A percentile compares a stretch with the other conserved stretches of the same genome.
These are phyloP conservation scores for Cinnamomum chago DNA, from an alignment of 164 flowering plant genomes.

Conservation along the genomic window DNA sequence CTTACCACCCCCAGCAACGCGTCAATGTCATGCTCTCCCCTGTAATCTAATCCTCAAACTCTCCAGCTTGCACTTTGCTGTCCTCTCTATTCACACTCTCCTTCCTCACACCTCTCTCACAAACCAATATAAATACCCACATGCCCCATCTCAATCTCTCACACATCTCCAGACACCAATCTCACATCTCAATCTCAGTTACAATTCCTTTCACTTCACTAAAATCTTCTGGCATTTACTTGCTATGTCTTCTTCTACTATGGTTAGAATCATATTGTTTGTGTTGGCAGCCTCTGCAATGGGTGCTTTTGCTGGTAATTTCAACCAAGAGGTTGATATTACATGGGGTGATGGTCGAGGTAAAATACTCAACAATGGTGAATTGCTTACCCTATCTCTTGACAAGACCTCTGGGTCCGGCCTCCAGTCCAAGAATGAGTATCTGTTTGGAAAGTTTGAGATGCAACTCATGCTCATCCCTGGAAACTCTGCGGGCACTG, in stretches of 20 bases:
- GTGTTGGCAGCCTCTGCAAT: not conserved
- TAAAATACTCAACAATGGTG: constrained; percentile 8
- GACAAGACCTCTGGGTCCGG: constrained; percentile 35
- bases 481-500: constrained; percentile 42
- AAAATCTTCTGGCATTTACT: not conserved
- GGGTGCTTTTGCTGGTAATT: constrained; percentile 2
- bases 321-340: constrained; percentile 8
- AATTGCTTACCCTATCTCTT: constrained; percentile 26
- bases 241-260: not conserved
- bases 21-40: no score
- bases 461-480: constrained; percentile 33
- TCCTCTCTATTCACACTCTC: no score
- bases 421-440: constrained; percentile 30
- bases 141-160: not conserved
- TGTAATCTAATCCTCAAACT: no score
- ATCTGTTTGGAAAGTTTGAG: constrained; percentile 28
- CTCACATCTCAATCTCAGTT: not conserved
- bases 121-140: not conserved
- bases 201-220: not conserved
- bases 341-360: constrained; percentile 10
- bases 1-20: no score
- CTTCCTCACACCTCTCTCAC: no score
- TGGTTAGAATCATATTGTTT: not conserved
- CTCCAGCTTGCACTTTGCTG: no score
- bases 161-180: not conserved